Conservation (phyloP, 495 filamentous ascomycete genomes). For the Tetracladium setigerum region DNA sequence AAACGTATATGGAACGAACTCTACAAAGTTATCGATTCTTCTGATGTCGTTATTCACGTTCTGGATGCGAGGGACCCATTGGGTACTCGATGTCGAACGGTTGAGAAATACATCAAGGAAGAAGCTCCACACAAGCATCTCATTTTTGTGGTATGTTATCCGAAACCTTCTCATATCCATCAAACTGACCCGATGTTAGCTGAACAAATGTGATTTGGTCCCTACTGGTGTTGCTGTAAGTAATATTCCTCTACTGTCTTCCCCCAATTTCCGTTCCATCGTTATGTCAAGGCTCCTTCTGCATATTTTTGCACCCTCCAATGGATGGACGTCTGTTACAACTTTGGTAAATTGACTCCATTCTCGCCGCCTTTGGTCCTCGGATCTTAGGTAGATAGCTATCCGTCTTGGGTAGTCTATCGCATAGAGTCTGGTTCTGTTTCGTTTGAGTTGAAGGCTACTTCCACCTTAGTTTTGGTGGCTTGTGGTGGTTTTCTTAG, state of each 20-base stretch:
- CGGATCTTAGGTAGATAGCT: constrained; percentile 56
- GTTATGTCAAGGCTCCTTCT: constrained; percentile 93
- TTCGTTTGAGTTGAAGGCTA: constrained; percentile 82
- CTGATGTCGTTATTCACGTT: constrained; percentile 94
- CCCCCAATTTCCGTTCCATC: constrained; percentile 35
- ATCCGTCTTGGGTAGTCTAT: constrained; percentile 81
- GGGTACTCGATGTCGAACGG: constrained; percentile 79
- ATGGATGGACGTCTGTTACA: constrained; percentile 93
- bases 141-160: constrained; percentile 52
- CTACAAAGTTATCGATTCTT: constrained; percentile 96
- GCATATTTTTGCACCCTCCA: constrained; percentile 35
- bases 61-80: constrained; percentile 87
- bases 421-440: constrained; percentile 54
- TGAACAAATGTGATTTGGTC: constrained; percentile 97
- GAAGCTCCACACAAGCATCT: constrained; percentile 95
- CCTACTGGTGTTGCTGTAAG: constrained; percentile 91
- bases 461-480: constrained; percentile 33
- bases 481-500: constrained; percentile 84
- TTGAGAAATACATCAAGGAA: constrained; percentile 88
- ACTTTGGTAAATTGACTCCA: constrained; percentile 85
- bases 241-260: constrained; percentile 26
- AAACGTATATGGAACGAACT: constrained; percentile 98
- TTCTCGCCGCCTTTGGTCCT: constrained; percentile 55
- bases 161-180: no score
- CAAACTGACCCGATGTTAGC: background rate